These are phyloP conservation scores for Cladophialophora yegresii DNA, from an alignment of 2,329 filamentous ascomycete species.

Conservation along the genomic window DNA sequence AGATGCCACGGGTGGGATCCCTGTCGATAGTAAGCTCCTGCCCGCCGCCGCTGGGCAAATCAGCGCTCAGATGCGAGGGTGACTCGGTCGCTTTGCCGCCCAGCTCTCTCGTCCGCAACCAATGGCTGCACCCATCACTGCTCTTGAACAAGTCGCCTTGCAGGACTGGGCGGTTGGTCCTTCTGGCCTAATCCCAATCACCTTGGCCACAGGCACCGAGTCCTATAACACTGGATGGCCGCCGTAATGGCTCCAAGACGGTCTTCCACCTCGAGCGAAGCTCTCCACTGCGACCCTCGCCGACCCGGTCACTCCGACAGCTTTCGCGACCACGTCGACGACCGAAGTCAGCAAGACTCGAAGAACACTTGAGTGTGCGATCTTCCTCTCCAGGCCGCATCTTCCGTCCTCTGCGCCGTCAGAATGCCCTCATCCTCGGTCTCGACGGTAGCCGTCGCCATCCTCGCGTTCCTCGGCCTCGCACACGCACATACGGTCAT, in stretches of 20 bases:
- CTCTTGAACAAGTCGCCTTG: background rate
- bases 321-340: slow-evolving; percentile 5
- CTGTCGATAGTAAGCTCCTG: background rate
- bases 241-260: slow-evolving; percentile 9
- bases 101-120: background rate
- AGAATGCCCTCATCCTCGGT: slow-evolving; percentile 29
- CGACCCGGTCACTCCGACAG: slow-evolving; percentile 15
- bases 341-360: slow-evolving; percentile 10
- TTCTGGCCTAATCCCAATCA: slow-evolving; percentile 17
- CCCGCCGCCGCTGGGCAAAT: background rate
- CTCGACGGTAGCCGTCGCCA: slow-evolving; percentile 33
- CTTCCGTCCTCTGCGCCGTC: background rate
- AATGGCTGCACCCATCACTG: background rate
- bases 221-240: slow-evolving; percentile 18
- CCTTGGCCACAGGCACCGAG: slow-evolving; percentile 3
- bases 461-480: slow-evolving; percentile 43
- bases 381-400: slow-evolving; percentile 16
- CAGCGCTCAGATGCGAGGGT: background rate
- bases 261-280: slow-evolving; percentile 18
- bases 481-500: slow-evolving; percentile 70
- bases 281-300: slow-evolving; percentile 21
- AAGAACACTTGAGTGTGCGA: slow-evolving; percentile 29
- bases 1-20: background rate
- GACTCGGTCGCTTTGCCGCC: slow-evolving; percentile 1
- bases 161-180: slow-evolving; percentile 23